Evolutionary conservation across 208 protist genomes (phyloP).

Genomic region (Leishmania turanica): DNA sequence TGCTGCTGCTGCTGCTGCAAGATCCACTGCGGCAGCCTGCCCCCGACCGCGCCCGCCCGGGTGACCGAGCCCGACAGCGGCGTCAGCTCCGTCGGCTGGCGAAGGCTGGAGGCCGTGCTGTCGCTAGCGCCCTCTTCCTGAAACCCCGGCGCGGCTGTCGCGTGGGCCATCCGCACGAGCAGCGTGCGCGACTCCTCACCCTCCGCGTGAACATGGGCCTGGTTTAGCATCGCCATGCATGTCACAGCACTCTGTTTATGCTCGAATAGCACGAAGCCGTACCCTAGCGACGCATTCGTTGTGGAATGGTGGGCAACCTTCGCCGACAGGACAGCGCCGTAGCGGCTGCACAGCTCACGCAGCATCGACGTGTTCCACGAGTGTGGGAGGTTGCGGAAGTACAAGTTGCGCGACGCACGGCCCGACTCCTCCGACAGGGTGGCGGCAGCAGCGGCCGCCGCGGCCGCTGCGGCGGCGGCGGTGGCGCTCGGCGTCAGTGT

Average conservation of each 20-base stretch:
- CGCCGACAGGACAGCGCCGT: constrained; percentile 55
- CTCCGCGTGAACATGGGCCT: constrained; percentile 12
- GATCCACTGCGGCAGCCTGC: neutral
- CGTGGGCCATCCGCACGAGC: constrained; percentile 29
- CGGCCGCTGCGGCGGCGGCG: neutral
- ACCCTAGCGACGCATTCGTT: constrained; percentile 55
- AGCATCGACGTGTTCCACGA: constrained; percentile 74
- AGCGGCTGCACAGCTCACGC: constrained; percentile 51
- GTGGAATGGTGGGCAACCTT: constrained; percentile 58
- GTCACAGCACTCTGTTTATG: constrained; percentile 32
- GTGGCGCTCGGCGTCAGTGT: constrained; percentile 10
- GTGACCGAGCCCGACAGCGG: neutral
- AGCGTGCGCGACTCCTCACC: constrained; percentile 24
- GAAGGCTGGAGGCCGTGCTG: neutral
- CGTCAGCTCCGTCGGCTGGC: neutral
- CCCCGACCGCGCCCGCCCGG: neutral
- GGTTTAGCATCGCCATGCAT: constrained; percentile 41
- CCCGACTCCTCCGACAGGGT: constrained; percentile 10
- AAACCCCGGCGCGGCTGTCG: constrained; percentile 22
- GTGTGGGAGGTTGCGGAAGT: constrained; percentile 59
- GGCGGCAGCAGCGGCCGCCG: constrained; percentile 9
- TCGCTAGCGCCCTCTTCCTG: constrained; percentile 15
- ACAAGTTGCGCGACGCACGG: constrained; percentile 47
- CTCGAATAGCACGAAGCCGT: constrained; percentile 82
- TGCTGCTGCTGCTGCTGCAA: constrained; percentile 4